Base-by-base conservation (phyloP, 805 yeast genomes). In the Candida parachauliodes region DNA sequence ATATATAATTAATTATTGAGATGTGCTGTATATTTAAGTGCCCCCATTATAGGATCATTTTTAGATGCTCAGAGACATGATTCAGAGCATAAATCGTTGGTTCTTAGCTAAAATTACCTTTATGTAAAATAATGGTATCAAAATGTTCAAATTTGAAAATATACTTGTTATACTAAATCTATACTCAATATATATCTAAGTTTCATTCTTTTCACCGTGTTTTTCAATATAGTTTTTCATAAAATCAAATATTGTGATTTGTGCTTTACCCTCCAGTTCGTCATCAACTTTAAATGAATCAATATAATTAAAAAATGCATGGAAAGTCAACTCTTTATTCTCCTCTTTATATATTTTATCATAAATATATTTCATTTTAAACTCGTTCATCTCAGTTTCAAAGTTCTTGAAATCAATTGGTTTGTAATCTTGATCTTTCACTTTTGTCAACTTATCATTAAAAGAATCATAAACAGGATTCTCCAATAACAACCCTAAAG, bases 311-410 rank as follows among this genome's bases (percentile, higher is more conserved):
- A 86, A 93, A 55, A 93, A 91, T 1, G 95, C 95, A 46, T 88
- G 81, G 65, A 86, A 89, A 3, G 83, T 83, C 53, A 88, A 87
- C 51, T 88, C 97, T 52, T 78, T 77, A 31, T 77, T 82, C 60
- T 93, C 98, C 61, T 89, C 96, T 29, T 76, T 79, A 55, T 91
- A 91, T 42, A 93, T 88, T 59, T 88, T 87, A 53, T 89, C 96
- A 58, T 93, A 93, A 46, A 93, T 91, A 59, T 74, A 81, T 57
- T 81, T 83, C 77, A 76, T 78, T 67, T 93, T 93, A 72, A 93
- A 91, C 1, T 67, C 85, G 44, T 83, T 84, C 79, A 93, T 88
- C 51, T 84, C 80, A 15, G 67, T 62, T 42, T 76, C 76, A 57
- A 74, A 87, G 39, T 72, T 70, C 4, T 73, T 72, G 52, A 89